Conservation (phyloP, 225 moss, liverwort and hornwort species). For the Ulota crispa region DNA sequence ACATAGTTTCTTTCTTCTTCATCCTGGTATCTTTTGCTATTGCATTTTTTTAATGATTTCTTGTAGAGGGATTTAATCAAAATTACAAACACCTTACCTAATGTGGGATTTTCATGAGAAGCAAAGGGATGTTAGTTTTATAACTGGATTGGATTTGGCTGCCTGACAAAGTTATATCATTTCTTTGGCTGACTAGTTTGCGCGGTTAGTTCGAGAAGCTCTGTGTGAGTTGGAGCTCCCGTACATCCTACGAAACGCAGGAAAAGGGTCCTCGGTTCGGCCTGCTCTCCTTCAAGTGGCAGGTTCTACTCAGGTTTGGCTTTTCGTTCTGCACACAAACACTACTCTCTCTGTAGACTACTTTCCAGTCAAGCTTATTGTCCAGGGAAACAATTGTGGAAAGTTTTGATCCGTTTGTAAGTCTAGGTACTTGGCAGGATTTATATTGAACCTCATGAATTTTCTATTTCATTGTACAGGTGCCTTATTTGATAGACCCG, state of each 20-base stretch:
- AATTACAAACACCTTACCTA: background rate
- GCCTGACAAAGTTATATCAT: background rate
- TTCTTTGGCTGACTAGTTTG: constrained; percentile 59
- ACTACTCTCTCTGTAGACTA: background rate
- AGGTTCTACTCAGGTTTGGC: constrained; percentile 78
- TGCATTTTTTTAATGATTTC: background rate
- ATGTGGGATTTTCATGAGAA: background rate
- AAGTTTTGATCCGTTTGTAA: background rate
- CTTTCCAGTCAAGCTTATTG: background rate
- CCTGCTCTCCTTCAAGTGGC: constrained; percentile 68
- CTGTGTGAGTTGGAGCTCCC: constrained; percentile 94
- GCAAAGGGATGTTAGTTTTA: background rate
- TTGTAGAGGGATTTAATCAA: background rate
- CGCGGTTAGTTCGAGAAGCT: constrained; percentile 86
- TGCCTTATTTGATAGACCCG: constrained; percentile 60
- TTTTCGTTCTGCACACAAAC: background rate
- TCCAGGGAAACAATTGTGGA: background rate
- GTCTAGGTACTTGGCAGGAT: background rate
- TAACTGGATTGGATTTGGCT: background rate
- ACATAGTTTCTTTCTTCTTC: background rate
- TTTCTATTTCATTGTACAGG: constrained; percentile 29
- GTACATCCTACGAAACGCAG: constrained; percentile 78
- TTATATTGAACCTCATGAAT: background rate
- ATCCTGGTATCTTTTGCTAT: background rate
- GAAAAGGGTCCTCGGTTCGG: constrained; percentile 83